Evolutionary conservation across 106 monocot species (phyloP).

Genomic region (Phalaenopsis aphrodite): DNA sequence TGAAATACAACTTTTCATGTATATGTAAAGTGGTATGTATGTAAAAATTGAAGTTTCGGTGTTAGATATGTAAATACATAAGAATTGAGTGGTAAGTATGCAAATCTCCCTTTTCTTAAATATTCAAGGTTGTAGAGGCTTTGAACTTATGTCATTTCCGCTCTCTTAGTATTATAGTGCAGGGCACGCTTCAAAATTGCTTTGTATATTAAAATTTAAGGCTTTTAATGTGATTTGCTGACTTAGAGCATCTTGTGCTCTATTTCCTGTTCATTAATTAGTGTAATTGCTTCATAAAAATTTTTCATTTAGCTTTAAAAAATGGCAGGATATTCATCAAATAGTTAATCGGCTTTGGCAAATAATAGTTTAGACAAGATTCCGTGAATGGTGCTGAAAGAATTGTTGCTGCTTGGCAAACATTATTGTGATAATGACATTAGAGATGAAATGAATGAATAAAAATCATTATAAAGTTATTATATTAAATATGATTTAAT

Average conservation of each 20-base stretch:
- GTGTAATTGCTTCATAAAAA: not conserved
- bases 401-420: not conserved
- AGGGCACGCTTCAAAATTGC: not conserved
- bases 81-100: no score
- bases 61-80: no score
- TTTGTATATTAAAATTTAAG: not conserved
- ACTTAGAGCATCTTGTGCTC: not conserved
- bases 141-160: not conserved
- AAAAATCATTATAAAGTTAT: no score
- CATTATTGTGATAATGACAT: not conserved
- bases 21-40: no score
- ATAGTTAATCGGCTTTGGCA: not conserved
- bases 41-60: no score
- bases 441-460: no score
- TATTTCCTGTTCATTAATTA: not conserved
- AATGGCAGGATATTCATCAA: not conserved
- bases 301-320: not conserved
- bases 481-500: no score
- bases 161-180: not conserved
- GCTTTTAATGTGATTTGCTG: not conserved
- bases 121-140: not conserved
- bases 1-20: no score
- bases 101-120: no score
- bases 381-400: not conserved
- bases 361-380: no score